Evolutionary conservation across 1,139 yeast species (phyloP), one percentile per base, ranked within the genome.

Genomic region (Lodderomyces orthopsilosis): DNA sequence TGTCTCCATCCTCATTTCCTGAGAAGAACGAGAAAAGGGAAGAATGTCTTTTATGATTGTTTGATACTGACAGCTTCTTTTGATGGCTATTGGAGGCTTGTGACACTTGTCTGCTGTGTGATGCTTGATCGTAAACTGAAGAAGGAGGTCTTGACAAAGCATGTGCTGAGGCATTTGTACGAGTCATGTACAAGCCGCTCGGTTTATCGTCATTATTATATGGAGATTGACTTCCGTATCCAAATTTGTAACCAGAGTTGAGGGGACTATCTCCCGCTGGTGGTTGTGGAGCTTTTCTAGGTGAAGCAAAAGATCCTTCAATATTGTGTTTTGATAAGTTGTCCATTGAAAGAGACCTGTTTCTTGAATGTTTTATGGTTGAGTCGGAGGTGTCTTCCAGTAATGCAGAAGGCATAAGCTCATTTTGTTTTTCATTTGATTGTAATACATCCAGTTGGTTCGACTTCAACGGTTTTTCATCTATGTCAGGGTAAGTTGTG

Each of bases 221-320:
- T 45, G 13, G 27, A 30, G 19, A n/a, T 13, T 24, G 42, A 13
- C 59, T 49, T 8, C 54, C 52, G 10, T 54, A 62, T 5, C 68
- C 69, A 48, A 64, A 65, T 43, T 56, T 57, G 47, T 49, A 64
- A 27, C 38, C 44, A 10, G 52, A 51, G 45, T 57, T 56, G 44
- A 59, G 43, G 3, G 68, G 64, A 42, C 65, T 53, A 12, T 41
- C 43, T 8, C 37, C 37, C 13, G 50, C 41, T 22, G 51, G 53
- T 27, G 51, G 51, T 34, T 46, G 71, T 1, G 87, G 87, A 0
- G 86, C 84, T 53, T 68, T 78, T 58, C 87, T 68, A 19, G 87
- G 88, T 0, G 87, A 81, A 26, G 69, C 58, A 54, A 81, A 48
- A 8, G 50, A 32, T n/a, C 38, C 46, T 15, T 46, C 41, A 30